Percentiles rank a stretch among this genome's conserved stretches.
Conservation (phyloP, 805 yeast genomes). For the Monosporozyma unispora region DNA sequence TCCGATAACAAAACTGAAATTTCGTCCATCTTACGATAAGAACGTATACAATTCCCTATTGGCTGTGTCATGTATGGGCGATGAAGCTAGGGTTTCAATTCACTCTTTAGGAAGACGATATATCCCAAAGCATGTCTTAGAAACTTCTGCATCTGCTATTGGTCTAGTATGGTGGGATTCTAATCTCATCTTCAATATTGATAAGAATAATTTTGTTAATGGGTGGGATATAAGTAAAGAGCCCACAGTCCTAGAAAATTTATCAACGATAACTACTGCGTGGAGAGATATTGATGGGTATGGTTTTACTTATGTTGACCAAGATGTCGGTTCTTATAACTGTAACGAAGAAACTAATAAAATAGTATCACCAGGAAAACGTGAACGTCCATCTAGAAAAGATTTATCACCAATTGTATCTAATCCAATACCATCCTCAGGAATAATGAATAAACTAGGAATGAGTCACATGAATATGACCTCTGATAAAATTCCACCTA, state of each 20-base stretch:
- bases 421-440: neutral
- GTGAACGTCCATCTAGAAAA: neutral
- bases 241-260: slow-evolving; percentile 26
- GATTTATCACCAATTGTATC: neutral
- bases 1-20: slow-evolving; percentile 53
- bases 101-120: slow-evolving; percentile 64
- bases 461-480: slow-evolving; percentile 13
- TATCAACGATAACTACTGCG: slow-evolving; percentile 19
- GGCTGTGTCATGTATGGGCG: slow-evolving; percentile 65
- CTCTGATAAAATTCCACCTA: neutral
- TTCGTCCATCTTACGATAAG: slow-evolving; percentile 24
- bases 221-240: slow-evolving; percentile 28
- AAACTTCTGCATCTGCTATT: slow-evolving; percentile 23
- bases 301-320: slow-evolving; percentile 26
- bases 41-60: slow-evolving; percentile 50
- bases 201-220: slow-evolving; percentile 24
- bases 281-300: slow-evolving; percentile 33
- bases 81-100: slow-evolving; percentile 56
- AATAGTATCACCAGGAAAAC: neutral
- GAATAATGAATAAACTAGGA: slow-evolving; percentile 5
- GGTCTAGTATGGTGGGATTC: slow-evolving; percentile 32
- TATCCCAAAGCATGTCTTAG: slow-evolving; percentile 49
- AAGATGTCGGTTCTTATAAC: slow-evolving; percentile 21
- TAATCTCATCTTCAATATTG: slow-evolving; percentile 26
- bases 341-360: neutral